Evolutionary conservation across 2,329 filamentous ascomycete genomes (phyloP), one percentile per base, ranked within the genome.

Genomic region (Colletotrichum godetiae): DNA sequence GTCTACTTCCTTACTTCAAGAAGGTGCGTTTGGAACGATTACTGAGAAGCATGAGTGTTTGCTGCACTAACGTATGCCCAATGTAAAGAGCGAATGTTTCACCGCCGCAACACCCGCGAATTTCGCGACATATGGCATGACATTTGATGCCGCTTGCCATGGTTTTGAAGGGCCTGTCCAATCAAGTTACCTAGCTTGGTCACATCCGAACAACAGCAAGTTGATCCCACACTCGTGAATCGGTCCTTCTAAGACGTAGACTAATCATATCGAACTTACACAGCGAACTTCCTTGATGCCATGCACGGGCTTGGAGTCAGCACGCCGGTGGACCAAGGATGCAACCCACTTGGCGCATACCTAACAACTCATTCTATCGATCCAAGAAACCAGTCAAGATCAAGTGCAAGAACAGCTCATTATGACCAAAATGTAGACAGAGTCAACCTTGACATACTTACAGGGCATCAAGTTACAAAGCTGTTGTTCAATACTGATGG

Each of bases 1-100:
- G 76, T 12, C 79, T 88, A 63, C 78, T 83, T 1, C 72, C 64
- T 29, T 77, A 76, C 15, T 80, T 81, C 75, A 76, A 63, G 58
- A 76, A 76, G 70, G 84, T 82, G 31, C 31, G 31, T 7, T 33
- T 33, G 31, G 8, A 11, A 33, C 31, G 10, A 11, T 10, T 7
- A 33, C 10, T 3, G 10, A 33, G 31, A 11, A 33, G 31, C 31
- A 33, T 33, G 31, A 11, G 42, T 13, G n/a, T 24, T 13, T 3
- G 27, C 37, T 52, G n/a, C 3, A 7, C 33, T 62, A 22, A 56
- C 13, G 5, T 4, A 10, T n/a, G 1, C 6, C 3, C 2, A 49
- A 13, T 4, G 15, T n/a, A 1, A 13, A 67, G 58, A 72, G 75
- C 12, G 64, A 76, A 31, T 75, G 69, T 22, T 72, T 78, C 19